phyloP scores from a whole-genome alignment of 148 eudicot species.

The Heliamphora exappendiculata region DNA sequence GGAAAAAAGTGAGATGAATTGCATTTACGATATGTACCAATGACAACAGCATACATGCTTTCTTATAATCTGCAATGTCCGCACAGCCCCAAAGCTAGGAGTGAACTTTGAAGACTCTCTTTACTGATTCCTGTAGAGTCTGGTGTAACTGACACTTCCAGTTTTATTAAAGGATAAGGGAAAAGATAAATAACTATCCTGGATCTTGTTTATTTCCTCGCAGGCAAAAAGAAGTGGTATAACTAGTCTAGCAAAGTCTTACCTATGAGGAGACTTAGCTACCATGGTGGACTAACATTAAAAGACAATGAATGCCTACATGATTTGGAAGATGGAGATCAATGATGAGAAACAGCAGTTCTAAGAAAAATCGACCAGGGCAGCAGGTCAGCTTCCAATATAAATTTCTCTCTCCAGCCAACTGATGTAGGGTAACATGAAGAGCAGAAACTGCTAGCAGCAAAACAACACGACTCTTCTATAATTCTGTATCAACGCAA shows the following conservation, averaged over 20 bases:
- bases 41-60: neutral
- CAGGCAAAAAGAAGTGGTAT: neutral
- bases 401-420: neutral
- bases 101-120: neutral
- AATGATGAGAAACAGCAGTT: neutral
- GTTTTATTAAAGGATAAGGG: neutral
- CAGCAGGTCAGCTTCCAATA: neutral
- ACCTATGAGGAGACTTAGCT: neutral
- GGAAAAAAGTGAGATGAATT: too few species aligned
- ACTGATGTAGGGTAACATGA: too few species aligned
- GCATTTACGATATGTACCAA: too few species aligned
- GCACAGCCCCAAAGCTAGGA: neutral
- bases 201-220: conserved; percentile 1
- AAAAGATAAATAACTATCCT: neutral
- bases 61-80: neutral
- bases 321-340: neutral
- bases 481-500: too few species aligned
- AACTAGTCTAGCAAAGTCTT: neutral
- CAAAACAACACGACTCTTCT: too few species aligned
- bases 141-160: neutral
- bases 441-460: too few species aligned
- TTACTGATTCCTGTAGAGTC: neutral
- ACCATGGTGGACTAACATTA: too few species aligned
- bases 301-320: neutral
- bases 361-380: neutral